Evolutionary conservation across 2,329 filamentous ascomycete species (phyloP), one percentile per base, ranked within the genome.

Genomic region (Trichoderma cornu-damae): DNA sequence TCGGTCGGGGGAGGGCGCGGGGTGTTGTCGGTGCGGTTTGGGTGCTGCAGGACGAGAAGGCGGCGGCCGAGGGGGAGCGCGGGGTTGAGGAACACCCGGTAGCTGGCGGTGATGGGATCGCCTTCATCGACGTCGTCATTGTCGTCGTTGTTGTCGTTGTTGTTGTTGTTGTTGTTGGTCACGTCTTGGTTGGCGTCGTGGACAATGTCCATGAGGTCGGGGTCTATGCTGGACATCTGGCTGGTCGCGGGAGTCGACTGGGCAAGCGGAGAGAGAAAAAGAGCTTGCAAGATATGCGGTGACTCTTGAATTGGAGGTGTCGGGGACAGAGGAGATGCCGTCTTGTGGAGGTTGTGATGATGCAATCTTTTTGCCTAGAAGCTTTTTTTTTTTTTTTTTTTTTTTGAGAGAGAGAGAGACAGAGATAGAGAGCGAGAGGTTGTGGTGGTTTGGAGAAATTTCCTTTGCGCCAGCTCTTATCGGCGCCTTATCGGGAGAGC

Each of bases 71-170:
- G 70, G 4, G 84, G 79, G 44, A 88, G 81, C 18, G 80, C 76
- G 20, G 90, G 87, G 65, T 92, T 96, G 68, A 96, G 85, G 74
- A 87, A 93, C 71, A 97, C 84, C 68, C 90, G 83, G 80, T 96
- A 97, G 61, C 81, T 84, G 40, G 85, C 80, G 53, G 87, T 79
- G 62, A 92, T 79, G 54, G 88, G 88, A 67, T 92, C 88, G 18
- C 80, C 71, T 42, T 71, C 68, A 46, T 68, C 61, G 55, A 56
- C 35, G 59, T 59, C 61, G 50, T 30, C 26, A 6, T n/a, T n/a
- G 11, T 32, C 16, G 16, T 46, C 16, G 16, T 44, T 26, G n/a
- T 16, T 3, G 32, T 14, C 8, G 26, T 44, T 44, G 37, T 18
- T 8, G 38, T 14, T 24, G 38, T 20, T 12, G 34, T n/a, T 4